Base-by-base conservation (phyloP, 768 basidiomycete genomes). In the Mycena vitilis region DNA sequence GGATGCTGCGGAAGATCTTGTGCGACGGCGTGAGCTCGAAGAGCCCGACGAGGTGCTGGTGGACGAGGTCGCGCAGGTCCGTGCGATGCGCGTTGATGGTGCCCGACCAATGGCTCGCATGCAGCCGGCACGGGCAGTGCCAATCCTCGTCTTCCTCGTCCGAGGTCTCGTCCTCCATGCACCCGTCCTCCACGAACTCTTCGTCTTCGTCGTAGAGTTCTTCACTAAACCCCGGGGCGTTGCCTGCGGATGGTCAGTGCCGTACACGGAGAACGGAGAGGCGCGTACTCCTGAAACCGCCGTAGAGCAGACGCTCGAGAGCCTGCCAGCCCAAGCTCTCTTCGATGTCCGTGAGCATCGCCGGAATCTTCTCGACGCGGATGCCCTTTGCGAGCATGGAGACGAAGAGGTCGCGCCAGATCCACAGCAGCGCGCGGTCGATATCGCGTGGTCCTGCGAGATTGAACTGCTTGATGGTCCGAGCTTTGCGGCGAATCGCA, bases 341-440 rank as follows among this genome's bases (percentile, higher is more conserved):
- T 44, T 88, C 87, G 56, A 91, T 86, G 64, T 91, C 89, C n/a
- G 82, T 78, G 23, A 91, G 76, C 84, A 91, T 89, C 9, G 84
- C 81, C 0, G 84, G 82, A 16, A 90, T 78, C 56, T 71, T 68
- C 48, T 78, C 73, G 71, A 52, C 75, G 66, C 72, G 73, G 61
- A 47, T 77, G 60, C 70, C 82, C 75, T 66, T 77, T 0, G 84
- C 83, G 10, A 88, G 82, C 75, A 91, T 78, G 30, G 84, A 85
- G 11, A 92, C 74, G 68, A 91, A 87, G 22, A 91, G 80, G 67
- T 92, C 91, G 8, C 86, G 78, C 86, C 87, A 84, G 45, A 89
- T 86, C 83, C 82, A 85, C 25, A 81, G 76, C 8, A 87, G 66
- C 47, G 85, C 79, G 16, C 77, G 78, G 34, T 84, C 80, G 22